These are phyloP conservation scores for Stentor roeselii DNA, from an alignment of 73 alveolate species.

Conservation along the genomic window DNA sequence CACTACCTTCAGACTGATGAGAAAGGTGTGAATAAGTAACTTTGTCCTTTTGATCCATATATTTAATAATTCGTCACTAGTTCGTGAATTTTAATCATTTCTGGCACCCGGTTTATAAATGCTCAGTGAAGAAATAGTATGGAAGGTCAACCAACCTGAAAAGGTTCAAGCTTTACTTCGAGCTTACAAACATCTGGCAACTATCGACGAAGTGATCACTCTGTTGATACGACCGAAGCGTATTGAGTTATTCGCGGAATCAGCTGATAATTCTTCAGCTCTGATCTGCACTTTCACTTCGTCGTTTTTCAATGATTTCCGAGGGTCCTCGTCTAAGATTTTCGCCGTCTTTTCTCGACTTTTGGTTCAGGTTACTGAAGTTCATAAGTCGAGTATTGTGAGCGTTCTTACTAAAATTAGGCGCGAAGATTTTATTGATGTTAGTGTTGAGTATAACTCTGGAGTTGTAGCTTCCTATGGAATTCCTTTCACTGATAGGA, in stretches of 20 bases:
- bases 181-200: slow-evolving; percentile 16
- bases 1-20: background rate
- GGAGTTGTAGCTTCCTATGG: slow-evolving; percentile 13
- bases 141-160: slow-evolving; percentile 18
- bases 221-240: background rate
- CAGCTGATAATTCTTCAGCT: slow-evolving; percentile 3
- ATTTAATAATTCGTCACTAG: too few relatives aligned
- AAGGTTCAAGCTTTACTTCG: background rate
- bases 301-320: slow-evolving; percentile 18
- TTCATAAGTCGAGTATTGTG: background rate
- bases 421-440: slow-evolving; percentile 9
- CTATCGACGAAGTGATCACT: background rate
- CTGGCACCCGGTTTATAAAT: too few relatives aligned
- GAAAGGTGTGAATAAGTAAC: too few relatives aligned
- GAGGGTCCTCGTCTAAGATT: background rate
- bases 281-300: slow-evolving; percentile 5
- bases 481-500: background rate
- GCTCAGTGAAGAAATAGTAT: background rate
- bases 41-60: too few relatives aligned
- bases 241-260: slow-evolving; percentile 3
- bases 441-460: background rate
- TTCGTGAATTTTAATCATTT: too few relatives aligned
- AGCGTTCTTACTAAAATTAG: background rate
- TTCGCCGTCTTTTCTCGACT: background rate
- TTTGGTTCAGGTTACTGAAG: background rate